Conservation (phyloP, 2,329 filamentous ascomycete species). For the Hymenoscyphus linearis region DNA sequence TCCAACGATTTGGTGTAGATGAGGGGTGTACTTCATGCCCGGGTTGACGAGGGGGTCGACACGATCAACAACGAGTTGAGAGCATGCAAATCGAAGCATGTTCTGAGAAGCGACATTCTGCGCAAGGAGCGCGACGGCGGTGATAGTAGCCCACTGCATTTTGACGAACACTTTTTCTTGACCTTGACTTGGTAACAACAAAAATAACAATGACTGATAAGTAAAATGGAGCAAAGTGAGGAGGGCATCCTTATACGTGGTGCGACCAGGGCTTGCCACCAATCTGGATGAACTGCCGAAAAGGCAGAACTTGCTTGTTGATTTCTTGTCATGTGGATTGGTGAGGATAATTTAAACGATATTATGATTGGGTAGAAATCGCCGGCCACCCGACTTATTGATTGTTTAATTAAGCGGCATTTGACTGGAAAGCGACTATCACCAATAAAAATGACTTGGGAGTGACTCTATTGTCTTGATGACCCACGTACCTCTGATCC, state of each 20-base stretch:
- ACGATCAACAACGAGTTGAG: constrained; percentile 19
- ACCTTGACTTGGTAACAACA: constrained; percentile 1
- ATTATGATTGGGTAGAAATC: constrained; percentile 1
- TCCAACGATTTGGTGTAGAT: constrained; percentile 23
- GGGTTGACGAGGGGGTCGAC: constrained; percentile 22
- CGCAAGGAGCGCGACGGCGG: constrained; percentile 31
- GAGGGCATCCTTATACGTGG: constrained; percentile 6
- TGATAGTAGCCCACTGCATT: constrained; percentile 34
- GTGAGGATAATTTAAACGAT: constrained; percentile 4
- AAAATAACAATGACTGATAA: neutral
- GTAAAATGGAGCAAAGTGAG: neutral
- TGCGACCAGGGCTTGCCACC: constrained; percentile 1
- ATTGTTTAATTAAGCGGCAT: neutral
- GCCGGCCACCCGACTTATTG: neutral
- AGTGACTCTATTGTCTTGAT: neutral
- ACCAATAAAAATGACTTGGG: neutral
- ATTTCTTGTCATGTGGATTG: constrained; percentile 7
- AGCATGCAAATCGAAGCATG: constrained; percentile 23
- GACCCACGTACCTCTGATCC: neutral
- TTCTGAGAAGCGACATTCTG: constrained; percentile 28
- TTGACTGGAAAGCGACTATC: neutral
- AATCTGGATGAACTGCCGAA: constrained; percentile 6
- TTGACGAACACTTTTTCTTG: constrained; percentile 15
- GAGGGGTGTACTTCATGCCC: constrained; percentile 14
- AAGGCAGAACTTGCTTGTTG: constrained; percentile 4